These are phyloP conservation scores for Rubus idaeus DNA, from an alignment of 306 rosid genomes.

Conservation along the genomic window DNA sequence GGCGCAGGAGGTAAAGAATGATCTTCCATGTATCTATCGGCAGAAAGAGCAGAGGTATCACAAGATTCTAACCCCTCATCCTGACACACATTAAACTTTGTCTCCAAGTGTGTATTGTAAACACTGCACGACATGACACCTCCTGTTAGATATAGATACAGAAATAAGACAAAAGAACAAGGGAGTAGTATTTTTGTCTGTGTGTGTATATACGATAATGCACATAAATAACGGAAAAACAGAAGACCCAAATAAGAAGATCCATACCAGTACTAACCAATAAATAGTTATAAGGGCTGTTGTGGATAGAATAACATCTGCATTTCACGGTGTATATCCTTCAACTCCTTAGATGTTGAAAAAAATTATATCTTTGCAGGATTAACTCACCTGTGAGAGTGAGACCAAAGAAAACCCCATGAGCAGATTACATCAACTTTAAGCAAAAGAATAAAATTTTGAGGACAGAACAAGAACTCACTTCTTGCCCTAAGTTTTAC, in stretches of 20 bases:
- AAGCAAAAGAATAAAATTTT: not conserved
- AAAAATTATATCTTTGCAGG: conserved; percentile 16
- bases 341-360: not conserved
- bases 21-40: conserved; percentile 23
- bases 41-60: conserved; percentile 29
- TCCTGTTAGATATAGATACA: conserved; percentile 33
- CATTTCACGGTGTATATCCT: conserved; percentile 12
- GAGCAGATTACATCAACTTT: conserved; percentile 11
- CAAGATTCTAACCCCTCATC: conserved; percentile 45
- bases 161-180: conserved; percentile 24
- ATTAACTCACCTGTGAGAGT: conserved; percentile 22
- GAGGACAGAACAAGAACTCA: not conserved
- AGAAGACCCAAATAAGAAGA: conserved; percentile 1
- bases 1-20: conserved; percentile 44
- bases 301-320: not conserved
- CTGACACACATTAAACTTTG: conserved; percentile 29
- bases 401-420: conserved; percentile 11
- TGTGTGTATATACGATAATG: not conserved
- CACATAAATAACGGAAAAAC: not conserved
- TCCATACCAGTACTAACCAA: conserved; percentile 16
- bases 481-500: not conserved
- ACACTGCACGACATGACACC: conserved; percentile 42
- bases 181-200: not conserved
- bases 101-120: conserved; percentile 28
- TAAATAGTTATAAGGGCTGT: not conserved